Percentiles rank a stretch among this genome's conserved stretches.
These are phyloP conservation scores for Rhizopus delemar DNA, from an alignment of 371 early-diverging fungal genomes.

Conservation along the genomic window DNA sequence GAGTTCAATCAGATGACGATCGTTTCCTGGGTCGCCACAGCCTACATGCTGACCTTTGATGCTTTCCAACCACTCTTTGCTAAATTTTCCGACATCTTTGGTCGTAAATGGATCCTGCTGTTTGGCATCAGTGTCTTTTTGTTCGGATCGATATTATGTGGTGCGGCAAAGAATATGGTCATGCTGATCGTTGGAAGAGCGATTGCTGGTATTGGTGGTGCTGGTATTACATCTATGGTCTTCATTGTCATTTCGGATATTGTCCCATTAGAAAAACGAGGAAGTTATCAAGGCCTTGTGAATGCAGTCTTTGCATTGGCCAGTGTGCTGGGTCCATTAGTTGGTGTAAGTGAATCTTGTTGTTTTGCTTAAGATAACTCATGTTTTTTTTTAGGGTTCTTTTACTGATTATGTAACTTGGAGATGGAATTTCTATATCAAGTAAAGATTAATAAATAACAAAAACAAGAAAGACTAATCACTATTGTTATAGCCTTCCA, in stretches of 20 bases:
- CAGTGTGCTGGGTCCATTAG: slow-evolving; percentile 47
- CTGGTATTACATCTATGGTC: slow-evolving; percentile 55
- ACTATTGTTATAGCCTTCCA: slow-evolving; percentile 37
- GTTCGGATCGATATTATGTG: slow-evolving; percentile 64
- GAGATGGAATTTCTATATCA: slow-evolving; percentile 49
- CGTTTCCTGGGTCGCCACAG: slow-evolving; percentile 68
- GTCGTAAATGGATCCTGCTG: slow-evolving; percentile 63
- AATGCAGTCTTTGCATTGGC: slow-evolving; percentile 52
- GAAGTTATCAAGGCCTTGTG: slow-evolving; percentile 58
- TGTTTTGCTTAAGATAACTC: not conserved
- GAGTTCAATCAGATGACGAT: slow-evolving; percentile 62
- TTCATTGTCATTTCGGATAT: slow-evolving; percentile 69
- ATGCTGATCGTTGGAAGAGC: slow-evolving; percentile 69
- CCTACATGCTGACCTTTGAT: slow-evolving; percentile 49
- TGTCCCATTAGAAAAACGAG: slow-evolving; percentile 56
- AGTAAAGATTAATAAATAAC: slow-evolving; percentile 25
- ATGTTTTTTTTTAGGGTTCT: slow-evolving; percentile 28
- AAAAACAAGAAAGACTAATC: not conserved
- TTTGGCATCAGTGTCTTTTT: slow-evolving; percentile 61
- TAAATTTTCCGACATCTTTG: slow-evolving; percentile 74
- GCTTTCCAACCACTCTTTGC: slow-evolving; percentile 55
- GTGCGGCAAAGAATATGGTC: slow-evolving; percentile 54
- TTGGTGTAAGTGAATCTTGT: slow-evolving; percentile 38
- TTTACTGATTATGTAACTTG: slow-evolving; percentile 39
- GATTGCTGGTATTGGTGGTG: slow-evolving; percentile 63